Percentiles rank a stretch among this genome's conserved stretches.
phyloP scores from a whole-genome alignment of 208 protist species.

The Leishmania amazonensis region DNA sequence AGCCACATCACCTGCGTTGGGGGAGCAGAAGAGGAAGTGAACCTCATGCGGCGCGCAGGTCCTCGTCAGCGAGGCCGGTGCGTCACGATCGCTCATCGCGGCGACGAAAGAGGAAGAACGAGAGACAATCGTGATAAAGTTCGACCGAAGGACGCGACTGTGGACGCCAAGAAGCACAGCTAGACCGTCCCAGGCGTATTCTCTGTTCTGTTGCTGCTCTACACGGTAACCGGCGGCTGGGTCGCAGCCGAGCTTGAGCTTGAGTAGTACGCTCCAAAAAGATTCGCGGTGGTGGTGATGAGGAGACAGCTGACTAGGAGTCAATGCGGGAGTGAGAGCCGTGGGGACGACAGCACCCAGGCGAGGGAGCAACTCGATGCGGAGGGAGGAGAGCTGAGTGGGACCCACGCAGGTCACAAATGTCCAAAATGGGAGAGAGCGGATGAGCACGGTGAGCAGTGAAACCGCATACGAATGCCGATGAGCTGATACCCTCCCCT shows the following conservation, averaged over 20 bases:
- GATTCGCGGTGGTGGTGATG: neutral
- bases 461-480: neutral
- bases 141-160: neutral
- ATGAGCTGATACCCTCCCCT: neutral
- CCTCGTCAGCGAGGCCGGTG: neutral
- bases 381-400: neutral
- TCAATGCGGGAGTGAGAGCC: neutral
- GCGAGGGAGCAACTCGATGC: neutral
- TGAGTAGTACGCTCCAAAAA: neutral
- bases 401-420: neutral
- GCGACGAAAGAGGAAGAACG: neutral
- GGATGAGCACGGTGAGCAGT: neutral
- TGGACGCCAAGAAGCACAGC: neutral
- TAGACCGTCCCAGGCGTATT: too few relatives aligned
- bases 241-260: neutral
- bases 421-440: neutral
- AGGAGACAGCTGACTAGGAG: neutral
- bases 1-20: neutral
- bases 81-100: slow-evolving; percentile 5
- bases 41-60: neutral
- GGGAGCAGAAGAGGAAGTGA: neutral
- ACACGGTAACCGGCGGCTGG: neutral
- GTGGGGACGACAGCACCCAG: neutral
- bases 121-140: neutral
- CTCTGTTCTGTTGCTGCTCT: too few relatives aligned